Evolutionary conservation across 2,329 filamentous ascomycete genomes (phyloP).

Genomic region (Huntiella abstrusa): DNA sequence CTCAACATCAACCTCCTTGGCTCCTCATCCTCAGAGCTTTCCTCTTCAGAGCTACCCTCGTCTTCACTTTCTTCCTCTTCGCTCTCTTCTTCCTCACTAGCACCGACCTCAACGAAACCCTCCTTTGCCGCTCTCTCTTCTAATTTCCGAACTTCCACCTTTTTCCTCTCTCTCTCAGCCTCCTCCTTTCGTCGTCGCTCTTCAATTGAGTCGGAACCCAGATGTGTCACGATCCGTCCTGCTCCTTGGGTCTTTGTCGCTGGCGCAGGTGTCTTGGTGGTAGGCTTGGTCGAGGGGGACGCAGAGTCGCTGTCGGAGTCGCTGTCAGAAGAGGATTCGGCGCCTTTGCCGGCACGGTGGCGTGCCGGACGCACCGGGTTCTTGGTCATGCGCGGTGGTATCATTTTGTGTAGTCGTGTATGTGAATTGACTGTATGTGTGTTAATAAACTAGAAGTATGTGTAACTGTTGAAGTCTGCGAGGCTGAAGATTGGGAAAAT

Average conservation of each 20-base stretch:
- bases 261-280: slow-evolving; percentile 33
- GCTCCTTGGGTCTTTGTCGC: slow-evolving; percentile 26
- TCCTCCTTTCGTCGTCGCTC: slow-evolving; percentile 27
- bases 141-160: slow-evolving; percentile 13
- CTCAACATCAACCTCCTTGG: slow-evolving; percentile 39
- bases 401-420: slow-evolving; percentile 23
- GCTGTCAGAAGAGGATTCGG: slow-evolving; percentile 35
- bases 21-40: slow-evolving; percentile 37
- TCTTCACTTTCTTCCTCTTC: slow-evolving; percentile 23
- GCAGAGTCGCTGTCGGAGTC: slow-evolving; percentile 26
- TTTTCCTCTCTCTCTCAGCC: slow-evolving; percentile 26
- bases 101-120: slow-evolving; percentile 42
- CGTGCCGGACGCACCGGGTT: slow-evolving; percentile 67
- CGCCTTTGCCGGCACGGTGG: slow-evolving; percentile 68
- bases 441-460: no score
- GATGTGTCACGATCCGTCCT: slow-evolving; percentile 34
- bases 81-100: slow-evolving; percentile 21
- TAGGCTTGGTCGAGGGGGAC: slow-evolving; percentile 14
- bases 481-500: no score
- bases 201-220: slow-evolving; percentile 33
- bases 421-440: no score
- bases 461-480: no score
- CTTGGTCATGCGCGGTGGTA: slow-evolving; percentile 79
- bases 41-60: slow-evolving; percentile 22
- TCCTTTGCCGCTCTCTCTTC: slow-evolving; percentile 37